Percentiles rank a stretch among this genome's conserved stretches.
phyloP scores from a whole-genome alignment of 2,329 filamentous ascomycete genomes.

The Fusarium subtropicale region DNA sequence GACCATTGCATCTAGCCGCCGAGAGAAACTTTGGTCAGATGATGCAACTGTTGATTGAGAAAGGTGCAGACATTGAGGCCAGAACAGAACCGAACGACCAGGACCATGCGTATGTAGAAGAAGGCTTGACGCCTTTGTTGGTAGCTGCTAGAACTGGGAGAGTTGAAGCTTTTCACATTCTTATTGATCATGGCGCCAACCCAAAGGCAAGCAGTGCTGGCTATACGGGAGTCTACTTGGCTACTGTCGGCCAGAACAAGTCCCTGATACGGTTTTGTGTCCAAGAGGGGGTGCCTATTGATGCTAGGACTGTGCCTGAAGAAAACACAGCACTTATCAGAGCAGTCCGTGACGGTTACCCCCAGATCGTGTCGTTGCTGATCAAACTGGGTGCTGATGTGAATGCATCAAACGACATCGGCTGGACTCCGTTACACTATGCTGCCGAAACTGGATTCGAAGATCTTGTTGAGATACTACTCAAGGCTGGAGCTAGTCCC shows the following conservation, averaged over 20 bases:
- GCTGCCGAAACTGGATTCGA: background rate
- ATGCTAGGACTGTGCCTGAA: too few relatives aligned
- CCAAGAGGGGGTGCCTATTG: background rate
- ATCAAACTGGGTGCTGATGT: background rate
- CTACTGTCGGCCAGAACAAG: background rate
- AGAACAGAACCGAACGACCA: background rate
- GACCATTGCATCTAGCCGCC: background rate
- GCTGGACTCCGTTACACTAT: background rate
- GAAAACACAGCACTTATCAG: background rate
- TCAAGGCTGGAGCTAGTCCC: background rate
- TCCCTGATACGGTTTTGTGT: background rate
- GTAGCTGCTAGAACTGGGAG: background rate
- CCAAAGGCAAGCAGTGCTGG: background rate
- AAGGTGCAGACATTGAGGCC: background rate
- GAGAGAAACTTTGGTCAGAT: background rate
- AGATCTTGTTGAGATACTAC: background rate
- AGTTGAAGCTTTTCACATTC: background rate
- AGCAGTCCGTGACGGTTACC: background rate
- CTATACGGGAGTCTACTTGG: background rate
- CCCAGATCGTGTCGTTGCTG: background rate
- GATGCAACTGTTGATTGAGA: background rate
- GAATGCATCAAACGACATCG: background rate
- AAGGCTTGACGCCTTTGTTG: background rate
- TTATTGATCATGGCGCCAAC: background rate
- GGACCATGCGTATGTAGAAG: fast-evolving